Evolutionary conservation across 371 early-diverging fungal species (phyloP), one percentile per base, ranked within the genome.

Genomic region (Actinomortierella wolfii): DNA sequence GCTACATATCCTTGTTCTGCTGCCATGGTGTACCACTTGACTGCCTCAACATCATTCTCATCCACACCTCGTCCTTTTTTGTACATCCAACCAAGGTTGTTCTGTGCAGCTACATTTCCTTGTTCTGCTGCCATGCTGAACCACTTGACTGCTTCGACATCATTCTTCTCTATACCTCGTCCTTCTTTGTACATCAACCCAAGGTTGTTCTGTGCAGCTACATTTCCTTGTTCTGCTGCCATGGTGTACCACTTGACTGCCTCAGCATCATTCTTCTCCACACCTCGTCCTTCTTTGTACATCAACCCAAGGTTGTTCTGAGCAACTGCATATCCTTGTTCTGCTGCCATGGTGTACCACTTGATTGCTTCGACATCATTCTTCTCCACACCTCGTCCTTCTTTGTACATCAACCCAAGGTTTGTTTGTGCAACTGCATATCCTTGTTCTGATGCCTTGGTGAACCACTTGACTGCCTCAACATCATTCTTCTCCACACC

Each of bases 131-230:
- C 82, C 1, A 79, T 75, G 17, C 76, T 69, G 64, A 89, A 93
- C 88, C 89, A 92, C 54, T 79, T 78, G 57, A 92, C 82, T 9
- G 93, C 92, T 58, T 79, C 71, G 13, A 67, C 67, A 23, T 87
- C 82, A 66, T 93, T 82, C 51, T 83, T 83, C 25, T 81, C 81
- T 0, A 92, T 86, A 6, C 94, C 93, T 59, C 89, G 81, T 6
- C 94, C 94, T 74, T 92, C 88, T 29, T 89, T 90, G 59, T 91
- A 95, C 67, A 92, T 92, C 59, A 81, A 85, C 9, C 90, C 92
- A 34, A 89, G 78, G 47, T 81, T 80, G 71, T 89, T 89, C 44
- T 79, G 66, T 9, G 85, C 89, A 54, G 83, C 85, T 29, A 87
- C 85, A 73, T 93, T 92, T 25, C 90, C 90, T 61, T 87, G 84